Percentiles rank a stretch among this genome's conserved stretches.
Evolutionary conservation across 805 yeast genomes (phyloP).

Genomic region (Schizosaccharomyces cryophilus): DNA sequence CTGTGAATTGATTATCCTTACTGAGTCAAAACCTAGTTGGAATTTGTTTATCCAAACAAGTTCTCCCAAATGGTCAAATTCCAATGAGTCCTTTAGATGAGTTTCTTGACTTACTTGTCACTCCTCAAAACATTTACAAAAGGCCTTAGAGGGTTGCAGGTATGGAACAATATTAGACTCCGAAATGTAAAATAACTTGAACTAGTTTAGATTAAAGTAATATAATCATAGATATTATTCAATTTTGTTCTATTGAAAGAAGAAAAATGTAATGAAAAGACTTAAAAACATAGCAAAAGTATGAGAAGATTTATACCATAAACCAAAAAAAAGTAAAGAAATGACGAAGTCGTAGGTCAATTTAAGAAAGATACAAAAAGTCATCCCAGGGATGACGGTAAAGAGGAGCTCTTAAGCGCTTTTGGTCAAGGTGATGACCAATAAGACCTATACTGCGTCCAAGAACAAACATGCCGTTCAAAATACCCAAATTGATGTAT

Average conservation of each 20-base stretch:
- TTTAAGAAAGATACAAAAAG: slow-evolving; percentile 15
- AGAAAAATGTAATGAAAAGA: too few species aligned
- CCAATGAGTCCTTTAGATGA: not conserved
- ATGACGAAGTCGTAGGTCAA: not conserved
- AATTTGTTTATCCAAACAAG: not conserved
- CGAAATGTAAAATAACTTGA: not conserved
- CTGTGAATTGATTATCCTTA: not conserved
- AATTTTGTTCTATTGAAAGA: too few species aligned
- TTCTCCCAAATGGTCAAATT: not conserved
- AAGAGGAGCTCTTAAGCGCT: slow-evolving; percentile 22
- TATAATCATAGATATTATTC: too few species aligned
- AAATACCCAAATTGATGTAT: slow-evolving; percentile 22
- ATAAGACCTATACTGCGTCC: slow-evolving; percentile 24
- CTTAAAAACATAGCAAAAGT: not conserved
- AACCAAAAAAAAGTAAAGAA: not conserved
- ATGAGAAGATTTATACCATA: not conserved
- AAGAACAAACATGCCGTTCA: slow-evolving; percentile 22
- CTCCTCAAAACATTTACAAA: not conserved
- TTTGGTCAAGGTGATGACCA: slow-evolving; percentile 24
- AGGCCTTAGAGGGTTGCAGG: not conserved
- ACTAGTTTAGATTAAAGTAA: too few species aligned
- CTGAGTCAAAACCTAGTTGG: not conserved
- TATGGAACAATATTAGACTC: not conserved
- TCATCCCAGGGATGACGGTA: slow-evolving; percentile 27
- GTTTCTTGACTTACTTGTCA: not conserved